phyloP scores from a whole-genome alignment of 176 grass and related monocot genomes.

The Oryza punctata region DNA sequence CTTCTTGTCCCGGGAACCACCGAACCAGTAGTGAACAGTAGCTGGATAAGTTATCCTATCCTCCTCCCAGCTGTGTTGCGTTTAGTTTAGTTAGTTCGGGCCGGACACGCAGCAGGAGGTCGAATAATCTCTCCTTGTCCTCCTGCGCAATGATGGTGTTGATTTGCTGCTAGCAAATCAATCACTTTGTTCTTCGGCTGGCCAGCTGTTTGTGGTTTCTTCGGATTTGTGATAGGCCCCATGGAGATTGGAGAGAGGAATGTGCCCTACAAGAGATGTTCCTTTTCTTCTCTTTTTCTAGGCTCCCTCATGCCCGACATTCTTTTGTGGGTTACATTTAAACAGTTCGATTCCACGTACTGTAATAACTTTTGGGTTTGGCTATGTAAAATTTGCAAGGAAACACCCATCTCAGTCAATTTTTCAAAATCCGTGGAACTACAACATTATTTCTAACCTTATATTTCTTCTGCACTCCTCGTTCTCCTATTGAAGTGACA shows the following conservation, averaged over 20 bases:
- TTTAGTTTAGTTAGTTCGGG: constrained; percentile 17
- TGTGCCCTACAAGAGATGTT: constrained; percentile 35
- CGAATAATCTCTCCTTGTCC: constrained; percentile 5
- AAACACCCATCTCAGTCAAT: too few relatives aligned
- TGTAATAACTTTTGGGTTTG: too few relatives aligned
- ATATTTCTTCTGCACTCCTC: too few relatives aligned
- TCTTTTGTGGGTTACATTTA: constrained; percentile 15
- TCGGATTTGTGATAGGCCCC: constrained; percentile 27
- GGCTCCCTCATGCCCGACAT: constrained; percentile 48
- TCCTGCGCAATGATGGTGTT: constrained; percentile 47
- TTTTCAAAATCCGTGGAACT: too few relatives aligned
- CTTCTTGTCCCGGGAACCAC: constrained; percentile 38
- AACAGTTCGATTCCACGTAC: not conserved
- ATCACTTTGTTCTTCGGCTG: constrained; percentile 11
- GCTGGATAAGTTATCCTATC: not conserved
- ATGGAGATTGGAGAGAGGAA: not conserved
- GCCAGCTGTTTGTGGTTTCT: not conserved
- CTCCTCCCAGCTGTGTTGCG: not conserved
- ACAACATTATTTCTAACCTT: too few relatives aligned
- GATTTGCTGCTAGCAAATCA: constrained; percentile 42
- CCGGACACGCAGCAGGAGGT: not conserved
- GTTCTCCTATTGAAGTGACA: too few relatives aligned
- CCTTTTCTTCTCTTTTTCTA: constrained; percentile 19
- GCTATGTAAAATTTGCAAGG: too few relatives aligned
- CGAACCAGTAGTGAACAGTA: constrained; percentile 20